phyloP scores from a whole-genome alignment of 1,284 basidiomycete genomes.

The Singerocomus rubriflavus region DNA sequence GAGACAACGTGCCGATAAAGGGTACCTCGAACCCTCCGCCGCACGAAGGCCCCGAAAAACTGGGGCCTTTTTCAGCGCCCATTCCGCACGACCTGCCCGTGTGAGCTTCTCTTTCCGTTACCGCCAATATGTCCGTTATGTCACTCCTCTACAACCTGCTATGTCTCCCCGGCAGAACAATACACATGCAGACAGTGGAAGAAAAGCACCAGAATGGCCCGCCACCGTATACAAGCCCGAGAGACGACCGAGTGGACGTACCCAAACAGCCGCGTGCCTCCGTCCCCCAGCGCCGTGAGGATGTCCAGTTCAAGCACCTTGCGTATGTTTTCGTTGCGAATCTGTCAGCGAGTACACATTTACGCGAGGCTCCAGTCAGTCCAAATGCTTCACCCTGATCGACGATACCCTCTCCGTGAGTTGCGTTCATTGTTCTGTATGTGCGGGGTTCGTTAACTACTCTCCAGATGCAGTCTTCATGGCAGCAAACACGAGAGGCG shows the following conservation, averaged over 20 bases:
- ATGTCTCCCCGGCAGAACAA: too few species aligned
- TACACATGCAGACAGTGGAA: background rate
- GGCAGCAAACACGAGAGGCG: slow-evolving; percentile 24
- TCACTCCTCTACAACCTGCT: background rate
- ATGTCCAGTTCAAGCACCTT: slow-evolving; percentile 18
- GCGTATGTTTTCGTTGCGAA: slow-evolving; percentile 10
- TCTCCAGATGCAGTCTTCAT: slow-evolving; percentile 21
- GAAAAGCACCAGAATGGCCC: slow-evolving; percentile 5
- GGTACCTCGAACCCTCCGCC: background rate
- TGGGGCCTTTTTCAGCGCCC: background rate
- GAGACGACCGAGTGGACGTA: slow-evolving; percentile 13
- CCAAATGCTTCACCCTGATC: slow-evolving; percentile 25
- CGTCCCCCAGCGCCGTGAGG: slow-evolving; percentile 14
- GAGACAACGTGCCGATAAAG: background rate
- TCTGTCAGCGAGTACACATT: background rate
- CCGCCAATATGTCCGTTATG: background rate
- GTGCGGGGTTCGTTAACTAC: background rate
- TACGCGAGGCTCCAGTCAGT: slow-evolving; percentile 13
- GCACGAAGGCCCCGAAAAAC: background rate
- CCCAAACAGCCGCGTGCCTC: slow-evolving; percentile 12
- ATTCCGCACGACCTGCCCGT: background rate
- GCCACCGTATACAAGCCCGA: slow-evolving; percentile 18
- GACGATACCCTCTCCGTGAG: slow-evolving; percentile 27
- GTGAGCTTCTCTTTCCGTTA: slow-evolving; percentile 12
- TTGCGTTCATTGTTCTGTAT: background rate